phyloP scores from a whole-genome alignment of 805 yeast species.

The Komagataella mondaviorum region DNA sequence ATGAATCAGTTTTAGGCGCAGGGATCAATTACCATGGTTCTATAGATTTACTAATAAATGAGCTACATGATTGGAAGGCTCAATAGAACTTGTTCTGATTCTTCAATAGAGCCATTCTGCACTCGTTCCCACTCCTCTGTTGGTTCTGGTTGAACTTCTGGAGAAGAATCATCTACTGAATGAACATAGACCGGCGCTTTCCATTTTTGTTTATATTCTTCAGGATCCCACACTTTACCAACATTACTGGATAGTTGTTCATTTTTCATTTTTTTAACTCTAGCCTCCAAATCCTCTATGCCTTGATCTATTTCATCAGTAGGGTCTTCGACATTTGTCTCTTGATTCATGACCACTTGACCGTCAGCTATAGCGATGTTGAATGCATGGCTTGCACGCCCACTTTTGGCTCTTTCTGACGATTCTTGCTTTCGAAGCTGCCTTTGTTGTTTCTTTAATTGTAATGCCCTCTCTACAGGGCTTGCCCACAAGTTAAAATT shows the following conservation, averaged over 20 bases:
- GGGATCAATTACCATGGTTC: neutral
- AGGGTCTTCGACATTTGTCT: conserved; percentile 10
- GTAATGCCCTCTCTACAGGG: conserved; percentile 73
- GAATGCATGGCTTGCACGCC: conserved; percentile 62
- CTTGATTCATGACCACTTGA: conserved; percentile 55
- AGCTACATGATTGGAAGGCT: neutral
- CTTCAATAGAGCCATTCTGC: neutral
- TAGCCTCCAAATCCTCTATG: neutral
- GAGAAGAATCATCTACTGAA: conserved; percentile 15
- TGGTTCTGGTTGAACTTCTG: conserved; percentile 6
- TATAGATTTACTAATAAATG: neutral
- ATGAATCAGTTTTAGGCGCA: neutral
- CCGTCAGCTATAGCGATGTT: conserved; percentile 75
- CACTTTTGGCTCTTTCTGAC: conserved; percentile 42
- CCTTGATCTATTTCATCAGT: conserved; percentile 17
- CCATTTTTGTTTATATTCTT: conserved; percentile 19
- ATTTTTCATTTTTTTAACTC: neutral
- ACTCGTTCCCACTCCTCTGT: neutral
- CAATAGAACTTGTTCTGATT: neutral
- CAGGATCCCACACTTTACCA: conserved; percentile 18
- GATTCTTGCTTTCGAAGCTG: conserved; percentile 52
- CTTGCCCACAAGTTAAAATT: conserved; percentile 71
- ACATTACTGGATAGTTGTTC: conserved; percentile 10
- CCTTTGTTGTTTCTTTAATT: conserved; percentile 76
- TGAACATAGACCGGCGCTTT: neutral